Percentiles rank a stretch among this genome's conserved stretches.
Evolutionary conservation across 768 basidiomycete species (phyloP).

Genomic region (Kwoniella heveanensis): DNA sequence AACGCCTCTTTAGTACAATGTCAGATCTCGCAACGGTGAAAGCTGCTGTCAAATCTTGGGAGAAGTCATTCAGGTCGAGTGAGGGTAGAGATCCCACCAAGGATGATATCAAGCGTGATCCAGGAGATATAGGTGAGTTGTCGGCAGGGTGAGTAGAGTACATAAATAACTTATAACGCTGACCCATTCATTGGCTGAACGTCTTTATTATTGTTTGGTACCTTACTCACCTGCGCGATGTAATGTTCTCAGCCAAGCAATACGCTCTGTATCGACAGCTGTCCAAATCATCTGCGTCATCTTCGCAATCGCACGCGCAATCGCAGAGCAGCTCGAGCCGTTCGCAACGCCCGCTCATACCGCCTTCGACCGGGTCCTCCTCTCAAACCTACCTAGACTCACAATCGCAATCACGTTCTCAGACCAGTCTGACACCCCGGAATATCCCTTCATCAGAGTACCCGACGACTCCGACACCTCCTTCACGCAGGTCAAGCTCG

Average conservation of each 20-base stretch:
- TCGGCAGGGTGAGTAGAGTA: too few relatives aligned
- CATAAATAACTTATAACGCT: too few relatives aligned
- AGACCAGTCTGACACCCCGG: slow-evolving; percentile 29
- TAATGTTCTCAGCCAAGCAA: slow-evolving; percentile 32
- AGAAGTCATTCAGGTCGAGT: slow-evolving; percentile 51
- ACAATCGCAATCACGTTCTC: not conserved
- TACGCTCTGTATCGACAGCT: slow-evolving; percentile 44
- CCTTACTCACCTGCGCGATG: not conserved
- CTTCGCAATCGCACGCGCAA: slow-evolving; percentile 14
- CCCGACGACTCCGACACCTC: slow-evolving; percentile 47
- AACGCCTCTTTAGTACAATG: too few relatives aligned
- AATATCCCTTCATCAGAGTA: slow-evolving; percentile 28
- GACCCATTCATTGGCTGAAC: not conserved
- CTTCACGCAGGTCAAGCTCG: slow-evolving; percentile 28
- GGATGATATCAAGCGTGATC: slow-evolving; percentile 56
- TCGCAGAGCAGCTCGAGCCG: not conserved
- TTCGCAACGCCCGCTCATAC: slow-evolving; percentile 5
- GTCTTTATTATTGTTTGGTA: slow-evolving; percentile 13
- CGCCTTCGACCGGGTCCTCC: slow-evolving; percentile 24
- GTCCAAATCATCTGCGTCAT: slow-evolving; percentile 24
- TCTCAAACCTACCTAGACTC: too few relatives aligned
- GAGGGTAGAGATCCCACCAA: slow-evolving; percentile 54
- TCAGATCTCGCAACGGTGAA: slow-evolving; percentile 50
- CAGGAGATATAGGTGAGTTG: slow-evolving; percentile 54
- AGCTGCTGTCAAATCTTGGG: slow-evolving; percentile 57